phyloP scores from a whole-genome alignment of 2,329 filamentous ascomycete genomes.

The Acarospora socialis region DNA sequence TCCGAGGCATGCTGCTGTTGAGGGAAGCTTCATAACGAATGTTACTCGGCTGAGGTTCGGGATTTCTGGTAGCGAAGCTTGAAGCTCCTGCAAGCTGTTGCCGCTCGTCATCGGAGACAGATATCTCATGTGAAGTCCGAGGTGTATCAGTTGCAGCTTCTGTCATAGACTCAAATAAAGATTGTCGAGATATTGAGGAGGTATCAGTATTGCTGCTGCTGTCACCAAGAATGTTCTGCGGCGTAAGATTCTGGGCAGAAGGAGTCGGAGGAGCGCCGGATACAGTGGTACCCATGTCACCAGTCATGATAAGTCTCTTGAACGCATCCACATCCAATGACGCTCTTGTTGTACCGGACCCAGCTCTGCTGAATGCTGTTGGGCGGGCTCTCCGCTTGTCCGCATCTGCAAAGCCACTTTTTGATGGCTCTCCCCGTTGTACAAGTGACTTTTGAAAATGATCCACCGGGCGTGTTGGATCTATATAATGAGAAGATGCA shows the following conservation, averaged over 20 bases:
- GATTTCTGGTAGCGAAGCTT: slow-evolving; percentile 35
- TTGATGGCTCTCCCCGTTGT: too few relatives aligned
- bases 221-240: slow-evolving; percentile 17
- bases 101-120: slow-evolving; percentile 36
- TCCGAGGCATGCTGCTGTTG: too few relatives aligned
- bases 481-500: slow-evolving; percentile 7
- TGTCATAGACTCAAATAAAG: slow-evolving; percentile 39
- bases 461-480: too few relatives aligned
- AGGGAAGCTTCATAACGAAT: neutral
- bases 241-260: slow-evolving; percentile 16
- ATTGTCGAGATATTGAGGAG: slow-evolving; percentile 45
- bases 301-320: slow-evolving; percentile 60
- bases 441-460: too few relatives aligned
- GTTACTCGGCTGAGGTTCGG: slow-evolving; percentile 31
- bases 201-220: slow-evolving; percentile 43
- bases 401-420: slow-evolving; percentile 16
- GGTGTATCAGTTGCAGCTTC: slow-evolving; percentile 36
- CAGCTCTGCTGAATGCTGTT: neutral
- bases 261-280: slow-evolving; percentile 15
- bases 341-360: slow-evolving; percentile 19
- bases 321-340: slow-evolving; percentile 67
- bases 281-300: slow-evolving; percentile 35
- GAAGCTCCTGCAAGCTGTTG: slow-evolving; percentile 20
- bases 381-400: slow-evolving; percentile 8
- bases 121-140: slow-evolving; percentile 44